Conservation (phyloP, 352 stramenopile genomes). For the Pythium sukuiense region DNA sequence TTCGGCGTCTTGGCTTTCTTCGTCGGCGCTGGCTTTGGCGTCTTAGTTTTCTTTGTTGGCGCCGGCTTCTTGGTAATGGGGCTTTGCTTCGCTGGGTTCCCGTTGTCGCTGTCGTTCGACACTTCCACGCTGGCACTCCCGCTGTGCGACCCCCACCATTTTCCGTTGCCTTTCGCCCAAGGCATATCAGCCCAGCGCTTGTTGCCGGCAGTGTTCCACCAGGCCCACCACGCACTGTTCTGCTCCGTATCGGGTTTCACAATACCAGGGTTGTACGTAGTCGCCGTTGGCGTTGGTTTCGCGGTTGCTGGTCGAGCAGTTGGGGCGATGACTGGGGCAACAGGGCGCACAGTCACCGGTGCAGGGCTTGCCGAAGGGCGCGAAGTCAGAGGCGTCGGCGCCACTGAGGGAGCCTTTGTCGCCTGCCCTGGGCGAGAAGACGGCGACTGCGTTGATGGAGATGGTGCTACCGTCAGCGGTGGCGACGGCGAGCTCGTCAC, state of each 20-base stretch:
- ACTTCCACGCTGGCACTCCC: conserved; percentile 8
- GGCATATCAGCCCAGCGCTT: conserved; percentile 22
- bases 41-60: background rate
- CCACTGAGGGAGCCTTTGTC: background rate
- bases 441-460: background rate
- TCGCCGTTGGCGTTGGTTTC: background rate
- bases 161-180: conserved; percentile 7
- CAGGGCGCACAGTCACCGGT: background rate
- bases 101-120: background rate
- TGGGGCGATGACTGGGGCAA: background rate
- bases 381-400: background rate
- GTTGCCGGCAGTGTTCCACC: conserved; percentile 21
- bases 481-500: background rate
- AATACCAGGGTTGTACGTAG: conserved; percentile 7
- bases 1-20: background rate
- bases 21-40: conserved; percentile 1
- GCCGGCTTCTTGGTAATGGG: background rate
- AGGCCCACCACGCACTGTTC: conserved; percentile 15
- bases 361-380: background rate
- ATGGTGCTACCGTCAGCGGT: background rate
- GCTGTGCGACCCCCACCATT: conserved; percentile 8
- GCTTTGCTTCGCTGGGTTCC: conserved; percentile 3
- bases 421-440: background rate
- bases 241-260: conserved; percentile 14
- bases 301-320: background rate